Evolutionary conservation across 108 stramenopile species (phyloP), one percentile per base, ranked within the genome.

Genomic region (Pseudonitzschia delicatissima): DNA sequence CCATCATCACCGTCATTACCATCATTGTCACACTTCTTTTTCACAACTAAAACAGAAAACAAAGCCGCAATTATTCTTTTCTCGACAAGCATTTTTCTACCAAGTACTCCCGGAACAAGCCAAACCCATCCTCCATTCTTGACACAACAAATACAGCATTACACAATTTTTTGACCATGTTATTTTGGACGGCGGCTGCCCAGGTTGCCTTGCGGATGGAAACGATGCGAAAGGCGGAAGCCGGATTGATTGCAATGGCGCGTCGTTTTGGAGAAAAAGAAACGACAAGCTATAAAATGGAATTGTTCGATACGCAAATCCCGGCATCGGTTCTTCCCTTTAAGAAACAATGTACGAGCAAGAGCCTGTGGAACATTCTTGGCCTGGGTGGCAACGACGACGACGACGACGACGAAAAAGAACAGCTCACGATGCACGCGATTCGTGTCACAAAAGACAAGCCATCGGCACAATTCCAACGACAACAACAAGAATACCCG

Each of bases 191-290:
- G 28, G 12, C 55, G 13, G 55, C 55, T 25, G 33, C 33, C n/a
- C 55, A 57, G 33, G 32, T 57, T 27, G 55, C 55, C 31, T 12
- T 34, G 32, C 2, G 48, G 28, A 18, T 77, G 25, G 70, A 77
- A 21, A 45, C 45, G 8, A 32, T 77, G n/a, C 47, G 66, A 47
- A 71, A 62, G 28, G 90, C 90, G 6, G 90, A 91, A 50, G 59
- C 63, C 13, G 25, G 49, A 25, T 51, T 91, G 12, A 45, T 90
- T 15, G 68, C 76, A 11, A 72, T 79, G 39, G 88, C 88, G 18
- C 44, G 57, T 34, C 47, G 47, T 2, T 48, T 48, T 21, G 47
- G 47, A 48, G 47, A 48, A 7, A 39, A 39, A 11, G 47, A 48
- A 7, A 21, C 2, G 21, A 7, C 6, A 18, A 21, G 47, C 47